phyloP scores from a whole-genome alignment of 2,329 filamentous ascomycete species.

The Coniochaeta sp. region DNA sequence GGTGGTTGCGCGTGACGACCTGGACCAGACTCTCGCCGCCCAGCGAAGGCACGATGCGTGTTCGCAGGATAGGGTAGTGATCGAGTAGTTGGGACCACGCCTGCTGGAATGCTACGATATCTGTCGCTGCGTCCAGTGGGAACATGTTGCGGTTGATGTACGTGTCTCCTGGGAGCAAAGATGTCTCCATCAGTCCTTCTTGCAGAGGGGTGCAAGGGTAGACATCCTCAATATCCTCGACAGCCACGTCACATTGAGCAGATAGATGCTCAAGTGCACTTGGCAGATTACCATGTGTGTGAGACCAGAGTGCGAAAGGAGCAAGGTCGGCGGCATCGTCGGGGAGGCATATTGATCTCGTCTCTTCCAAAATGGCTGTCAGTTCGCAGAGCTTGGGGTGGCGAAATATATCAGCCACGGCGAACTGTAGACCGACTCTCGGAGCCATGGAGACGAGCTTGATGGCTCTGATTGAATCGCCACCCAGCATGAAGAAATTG shows the following conservation, averaged over 20 bases:
- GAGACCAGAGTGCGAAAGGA: slow-evolving; percentile 6
- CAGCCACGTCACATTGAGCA: not conserved
- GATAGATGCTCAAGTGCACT: too few species aligned
- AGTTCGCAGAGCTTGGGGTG: too few species aligned
- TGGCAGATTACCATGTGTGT: too few species aligned
- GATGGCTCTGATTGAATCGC: slow-evolving; percentile 42
- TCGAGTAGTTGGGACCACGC: too few species aligned
- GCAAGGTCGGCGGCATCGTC: not conserved
- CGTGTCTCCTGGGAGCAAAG: not conserved
- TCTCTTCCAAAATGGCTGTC: slow-evolving; percentile 15
- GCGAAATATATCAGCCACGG: slow-evolving; percentile 35
- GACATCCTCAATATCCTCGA: not conserved
- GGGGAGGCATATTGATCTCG: not conserved
- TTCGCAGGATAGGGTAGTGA: too few species aligned
- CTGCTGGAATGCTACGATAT: too few species aligned
- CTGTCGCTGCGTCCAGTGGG: too few species aligned
- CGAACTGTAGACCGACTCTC: slow-evolving; percentile 26
- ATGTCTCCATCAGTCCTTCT: not conserved
- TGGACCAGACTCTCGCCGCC: too few species aligned
- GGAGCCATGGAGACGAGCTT: slow-evolving; percentile 35
- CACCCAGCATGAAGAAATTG: slow-evolving; percentile 36
- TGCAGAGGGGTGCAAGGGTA: not conserved
- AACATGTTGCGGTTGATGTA: too few species aligned
- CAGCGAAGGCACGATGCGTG: too few species aligned
- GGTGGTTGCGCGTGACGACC: too few species aligned